Evolutionary conservation across 345 rosid species (phyloP).

Genomic region (Pugionium dolabratum): DNA sequence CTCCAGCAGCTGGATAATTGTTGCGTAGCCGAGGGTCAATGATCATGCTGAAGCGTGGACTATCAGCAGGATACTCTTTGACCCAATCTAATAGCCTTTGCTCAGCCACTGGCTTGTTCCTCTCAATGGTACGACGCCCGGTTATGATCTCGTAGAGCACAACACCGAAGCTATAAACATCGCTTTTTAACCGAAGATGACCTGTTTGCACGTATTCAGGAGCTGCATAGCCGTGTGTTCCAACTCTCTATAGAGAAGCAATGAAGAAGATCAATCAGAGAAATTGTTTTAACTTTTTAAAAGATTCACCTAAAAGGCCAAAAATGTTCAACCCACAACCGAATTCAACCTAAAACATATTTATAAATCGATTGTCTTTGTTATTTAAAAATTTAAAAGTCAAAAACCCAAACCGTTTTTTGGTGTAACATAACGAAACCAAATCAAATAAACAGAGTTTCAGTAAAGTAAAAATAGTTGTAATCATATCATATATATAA

Average conservation of each 20-base stretch:
- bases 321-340: too few species aligned
- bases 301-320: too few species aligned
- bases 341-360: too few species aligned
- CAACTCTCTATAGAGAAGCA: conserved; percentile 55
- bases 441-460: too few species aligned
- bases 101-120: conserved; percentile 65
- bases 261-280: too few species aligned
- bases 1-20: conserved; percentile 52
- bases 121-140: conserved; percentile 73
- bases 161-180: conserved; percentile 91
- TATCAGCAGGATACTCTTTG: conserved; percentile 61
- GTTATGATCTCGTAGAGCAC: conserved; percentile 78
- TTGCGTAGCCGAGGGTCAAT: conserved; percentile 67
- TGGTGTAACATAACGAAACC: too few species aligned
- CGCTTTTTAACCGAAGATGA: conserved; percentile 71
- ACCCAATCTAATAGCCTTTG: conserved; percentile 78
- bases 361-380: too few species aligned
- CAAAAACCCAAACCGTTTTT: too few species aligned
- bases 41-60: conserved; percentile 59
- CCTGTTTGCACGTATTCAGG: conserved; percentile 90
- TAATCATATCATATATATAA: too few species aligned
- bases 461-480: too few species aligned
- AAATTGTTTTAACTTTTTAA: too few species aligned
- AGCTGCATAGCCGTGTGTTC: conserved; percentile 90
- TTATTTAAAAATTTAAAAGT: too few species aligned